Conservation (phyloP, 2,329 filamentous ascomycete genomes). For the Microcera coccophila region DNA sequence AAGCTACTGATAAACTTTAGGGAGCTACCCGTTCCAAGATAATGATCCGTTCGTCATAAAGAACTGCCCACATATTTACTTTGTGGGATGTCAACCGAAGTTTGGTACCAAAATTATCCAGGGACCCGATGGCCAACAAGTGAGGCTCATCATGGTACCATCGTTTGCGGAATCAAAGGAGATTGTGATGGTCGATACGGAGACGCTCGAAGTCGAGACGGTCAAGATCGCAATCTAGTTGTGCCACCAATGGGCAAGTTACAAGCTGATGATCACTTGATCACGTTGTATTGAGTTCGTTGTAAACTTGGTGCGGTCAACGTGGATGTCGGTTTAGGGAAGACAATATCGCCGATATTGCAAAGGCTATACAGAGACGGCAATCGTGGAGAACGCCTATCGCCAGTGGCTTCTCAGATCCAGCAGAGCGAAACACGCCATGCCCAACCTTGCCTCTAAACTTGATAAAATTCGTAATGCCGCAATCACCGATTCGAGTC, state of each 20-base stretch:
- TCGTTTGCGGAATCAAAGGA: constrained; percentile 75
- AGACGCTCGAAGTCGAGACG: constrained; percentile 74
- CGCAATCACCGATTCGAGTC: too few relatives aligned
- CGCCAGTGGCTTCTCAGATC: too few relatives aligned
- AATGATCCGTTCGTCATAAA: constrained; percentile 86
- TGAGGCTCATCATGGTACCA: constrained; percentile 79
- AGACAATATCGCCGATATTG: too few relatives aligned
- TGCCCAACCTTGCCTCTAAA: too few relatives aligned
- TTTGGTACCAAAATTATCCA: constrained; percentile 71
- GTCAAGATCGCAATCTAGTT: constrained; percentile 51
- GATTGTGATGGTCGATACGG: constrained; percentile 77
- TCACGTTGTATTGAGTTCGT: too few relatives aligned
- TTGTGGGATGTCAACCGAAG: constrained; percentile 77
- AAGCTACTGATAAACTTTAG: constrained; percentile 40
- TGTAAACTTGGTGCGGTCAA: too few relatives aligned
- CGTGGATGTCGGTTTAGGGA: too few relatives aligned
- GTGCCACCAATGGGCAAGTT: constrained; percentile 3
- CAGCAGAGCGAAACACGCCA: too few relatives aligned
- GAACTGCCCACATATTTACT: constrained; percentile 83
- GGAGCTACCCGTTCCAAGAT: constrained; percentile 95
- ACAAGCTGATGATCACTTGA: too few relatives aligned
- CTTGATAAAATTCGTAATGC: too few relatives aligned
- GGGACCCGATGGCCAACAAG: constrained; percentile 62
- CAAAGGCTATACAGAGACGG: too few relatives aligned
- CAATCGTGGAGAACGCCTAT: too few relatives aligned